Percentiles rank a stretch among this genome's conserved stretches.
These are phyloP conservation scores for Mycena capillaripes DNA, from an alignment of 768 basidiomycete species.

Conservation along the genomic window DNA sequence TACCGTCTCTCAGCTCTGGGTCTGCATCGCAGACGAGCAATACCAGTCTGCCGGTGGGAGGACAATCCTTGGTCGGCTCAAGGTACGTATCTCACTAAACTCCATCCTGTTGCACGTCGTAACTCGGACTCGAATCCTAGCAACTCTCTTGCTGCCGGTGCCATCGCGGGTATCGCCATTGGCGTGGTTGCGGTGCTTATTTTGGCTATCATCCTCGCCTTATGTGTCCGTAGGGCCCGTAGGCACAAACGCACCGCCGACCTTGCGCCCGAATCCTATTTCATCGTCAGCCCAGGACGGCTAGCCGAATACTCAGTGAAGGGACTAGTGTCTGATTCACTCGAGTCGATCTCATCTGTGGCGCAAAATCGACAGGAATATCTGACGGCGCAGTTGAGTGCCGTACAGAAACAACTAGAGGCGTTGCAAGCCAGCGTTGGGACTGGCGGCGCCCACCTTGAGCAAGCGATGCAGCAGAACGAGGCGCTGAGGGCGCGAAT, in stretches of 20 bases:
- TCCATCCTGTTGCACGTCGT: background rate
- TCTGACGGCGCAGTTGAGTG: background rate
- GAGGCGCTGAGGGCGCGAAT: constrained; percentile 17
- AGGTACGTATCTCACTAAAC: background rate
- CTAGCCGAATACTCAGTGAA: background rate
- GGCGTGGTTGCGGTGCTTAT: background rate
- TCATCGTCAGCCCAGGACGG: background rate
- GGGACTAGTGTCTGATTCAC: background rate
- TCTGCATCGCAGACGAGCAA: background rate
- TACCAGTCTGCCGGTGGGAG: background rate
- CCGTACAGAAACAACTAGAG: constrained; percentile 4
- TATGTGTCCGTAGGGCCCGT: background rate
- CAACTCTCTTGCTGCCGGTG: background rate
- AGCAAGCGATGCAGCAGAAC: constrained; percentile 24
- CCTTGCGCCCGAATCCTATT: background rate
- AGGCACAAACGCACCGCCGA: background rate
- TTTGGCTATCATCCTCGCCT: background rate
- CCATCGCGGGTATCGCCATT: background rate
- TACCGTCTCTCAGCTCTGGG: background rate
- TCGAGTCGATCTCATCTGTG: no score
- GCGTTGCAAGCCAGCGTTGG: background rate
- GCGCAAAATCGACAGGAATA: constrained; percentile 8
- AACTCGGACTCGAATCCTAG: background rate
- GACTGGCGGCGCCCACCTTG: background rate
- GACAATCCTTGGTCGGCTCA: background rate